These are phyloP conservation scores for Hyphopichia buzzinii DNA, from an alignment of 1,139 yeast genomes.

Conservation along the genomic window DNA sequence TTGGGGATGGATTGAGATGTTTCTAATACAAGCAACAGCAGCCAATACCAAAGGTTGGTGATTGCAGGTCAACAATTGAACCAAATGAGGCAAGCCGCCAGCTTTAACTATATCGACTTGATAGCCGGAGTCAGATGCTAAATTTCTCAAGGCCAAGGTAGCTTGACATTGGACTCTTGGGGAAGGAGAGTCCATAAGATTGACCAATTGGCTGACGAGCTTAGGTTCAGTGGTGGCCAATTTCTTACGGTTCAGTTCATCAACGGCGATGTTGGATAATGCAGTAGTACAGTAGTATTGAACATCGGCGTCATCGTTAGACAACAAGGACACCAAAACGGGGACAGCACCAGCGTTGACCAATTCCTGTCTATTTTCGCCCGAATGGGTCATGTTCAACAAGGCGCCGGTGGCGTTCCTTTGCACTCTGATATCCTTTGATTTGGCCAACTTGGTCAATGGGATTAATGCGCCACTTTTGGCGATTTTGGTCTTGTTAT, in stretches of 20 bases:
- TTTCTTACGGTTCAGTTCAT: slow-evolving; percentile 83
- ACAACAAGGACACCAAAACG: slow-evolving; percentile 82
- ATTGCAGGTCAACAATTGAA: slow-evolving; percentile 79
- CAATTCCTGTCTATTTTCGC: slow-evolving; percentile 92
- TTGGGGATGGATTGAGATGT: slow-evolving; percentile 92
- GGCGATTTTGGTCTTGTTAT: slow-evolving; percentile 92
- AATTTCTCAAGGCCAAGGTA: slow-evolving; percentile 88
- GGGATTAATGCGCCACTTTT: slow-evolving; percentile 96
- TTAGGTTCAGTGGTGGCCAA: slow-evolving; percentile 93
- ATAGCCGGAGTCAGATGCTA: slow-evolving; percentile 90
- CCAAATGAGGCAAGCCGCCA: slow-evolving; percentile 91
- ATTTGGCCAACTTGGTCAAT: slow-evolving; percentile 87
- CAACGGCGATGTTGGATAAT: slow-evolving; percentile 93
- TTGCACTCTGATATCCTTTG: slow-evolving; percentile 93
- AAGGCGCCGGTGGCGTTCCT: slow-evolving; percentile 98
- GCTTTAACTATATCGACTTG: slow-evolving; percentile 95
- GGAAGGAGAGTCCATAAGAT: slow-evolving; percentile 86
- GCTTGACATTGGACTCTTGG: slow-evolving; percentile 99
- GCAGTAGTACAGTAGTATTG: slow-evolving; percentile 99
- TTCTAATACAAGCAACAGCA: slow-evolving; percentile 96
- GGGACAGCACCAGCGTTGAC: slow-evolving; percentile 99
- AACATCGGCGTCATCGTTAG: slow-evolving; percentile 91
- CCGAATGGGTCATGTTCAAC: slow-evolving; percentile 96
- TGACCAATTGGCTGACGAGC: slow-evolving; percentile 81
- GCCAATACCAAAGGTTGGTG: slow-evolving; percentile 93